Evolutionary conservation across 2,329 filamentous ascomycete genomes (phyloP).

Genomic region (Scleromitrula shiraiana): DNA sequence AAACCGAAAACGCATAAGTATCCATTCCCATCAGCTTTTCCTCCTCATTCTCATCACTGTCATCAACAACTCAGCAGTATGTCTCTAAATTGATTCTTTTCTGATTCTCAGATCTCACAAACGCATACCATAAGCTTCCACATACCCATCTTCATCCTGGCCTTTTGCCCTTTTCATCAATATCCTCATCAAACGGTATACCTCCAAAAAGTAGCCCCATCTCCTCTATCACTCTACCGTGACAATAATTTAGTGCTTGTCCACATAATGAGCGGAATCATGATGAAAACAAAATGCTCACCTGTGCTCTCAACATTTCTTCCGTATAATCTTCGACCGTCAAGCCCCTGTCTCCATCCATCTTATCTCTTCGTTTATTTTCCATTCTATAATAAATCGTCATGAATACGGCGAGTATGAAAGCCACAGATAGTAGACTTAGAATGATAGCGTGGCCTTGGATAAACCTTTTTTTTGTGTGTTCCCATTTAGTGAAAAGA

Average conservation of each 20-base stretch:
- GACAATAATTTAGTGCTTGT: too few relatives aligned
- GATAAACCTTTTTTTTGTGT: slow-evolving; percentile 30
- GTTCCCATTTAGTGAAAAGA: neutral
- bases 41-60: too few relatives aligned
- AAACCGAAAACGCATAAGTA: too few relatives aligned
- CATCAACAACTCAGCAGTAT: too few relatives aligned
- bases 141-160: too few relatives aligned
- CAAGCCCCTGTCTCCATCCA: slow-evolving; percentile 33
- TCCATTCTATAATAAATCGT: slow-evolving; percentile 48
- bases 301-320: slow-evolving; percentile 45
- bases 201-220: slow-evolving; percentile 48
- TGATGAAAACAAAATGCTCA: too few relatives aligned
- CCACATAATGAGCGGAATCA: too few relatives aligned
- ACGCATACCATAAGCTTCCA: too few relatives aligned
- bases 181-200: slow-evolving; percentile 38
- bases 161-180: too few relatives aligned
- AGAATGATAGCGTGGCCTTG: slow-evolving; percentile 40
- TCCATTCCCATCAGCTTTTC: too few relatives aligned
- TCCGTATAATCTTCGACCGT: slow-evolving; percentile 41
- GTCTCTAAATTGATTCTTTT: too few relatives aligned
- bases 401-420: slow-evolving; percentile 45
- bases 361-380: slow-evolving; percentile 44
- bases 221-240: slow-evolving; percentile 48
- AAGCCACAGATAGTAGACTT: slow-evolving; percentile 37
- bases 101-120: too few relatives aligned